A percentile compares a stretch with the other conserved stretches of the same genome.
Evolutionary conservation across 1,284 basidiomycete species (phyloP).

Genomic region (Microbotryum saponariae): DNA sequence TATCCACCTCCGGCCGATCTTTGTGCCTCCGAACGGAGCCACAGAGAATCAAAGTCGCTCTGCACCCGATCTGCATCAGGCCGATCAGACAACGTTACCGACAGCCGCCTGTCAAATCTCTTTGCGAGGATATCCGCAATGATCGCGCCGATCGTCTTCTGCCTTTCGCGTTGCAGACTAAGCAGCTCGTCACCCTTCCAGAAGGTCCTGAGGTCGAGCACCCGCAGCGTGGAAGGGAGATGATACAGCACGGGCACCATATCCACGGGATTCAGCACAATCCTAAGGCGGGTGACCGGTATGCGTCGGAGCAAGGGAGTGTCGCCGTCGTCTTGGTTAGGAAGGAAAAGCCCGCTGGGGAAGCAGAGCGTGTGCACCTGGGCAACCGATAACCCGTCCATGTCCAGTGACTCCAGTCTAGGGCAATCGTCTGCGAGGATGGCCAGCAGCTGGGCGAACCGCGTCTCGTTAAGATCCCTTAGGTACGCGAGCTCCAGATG

Average conservation of each 20-base stretch:
- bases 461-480: constrained; percentile 11
- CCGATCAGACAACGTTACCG: too few relatives aligned
- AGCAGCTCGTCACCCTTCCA: too few relatives aligned
- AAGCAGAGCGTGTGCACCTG: background rate
- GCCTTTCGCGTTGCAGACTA: too few relatives aligned
- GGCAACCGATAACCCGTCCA: background rate
- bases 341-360: background rate
- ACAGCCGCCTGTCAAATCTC: too few relatives aligned
- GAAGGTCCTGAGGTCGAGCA: background rate
- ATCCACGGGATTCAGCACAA: background rate
- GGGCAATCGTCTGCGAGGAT: background rate
- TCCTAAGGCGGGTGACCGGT: background rate
- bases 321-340: background rate
- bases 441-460: background rate
- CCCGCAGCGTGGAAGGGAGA: background rate
- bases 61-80: too few relatives aligned
- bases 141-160: too few relatives aligned
- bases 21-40: too few relatives aligned
- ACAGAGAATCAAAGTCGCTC: too few relatives aligned
- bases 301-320: background rate
- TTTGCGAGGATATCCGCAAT: too few relatives aligned
- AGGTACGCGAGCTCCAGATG: constrained; percentile 18
- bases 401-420: background rate
- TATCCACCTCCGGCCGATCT: too few relatives aligned
- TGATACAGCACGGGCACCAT: background rate